Evolutionary conservation across 2,329 filamentous ascomycete genomes (phyloP), one percentile per base, ranked within the genome.

Genomic region (Trichoderma cornu-damae): DNA sequence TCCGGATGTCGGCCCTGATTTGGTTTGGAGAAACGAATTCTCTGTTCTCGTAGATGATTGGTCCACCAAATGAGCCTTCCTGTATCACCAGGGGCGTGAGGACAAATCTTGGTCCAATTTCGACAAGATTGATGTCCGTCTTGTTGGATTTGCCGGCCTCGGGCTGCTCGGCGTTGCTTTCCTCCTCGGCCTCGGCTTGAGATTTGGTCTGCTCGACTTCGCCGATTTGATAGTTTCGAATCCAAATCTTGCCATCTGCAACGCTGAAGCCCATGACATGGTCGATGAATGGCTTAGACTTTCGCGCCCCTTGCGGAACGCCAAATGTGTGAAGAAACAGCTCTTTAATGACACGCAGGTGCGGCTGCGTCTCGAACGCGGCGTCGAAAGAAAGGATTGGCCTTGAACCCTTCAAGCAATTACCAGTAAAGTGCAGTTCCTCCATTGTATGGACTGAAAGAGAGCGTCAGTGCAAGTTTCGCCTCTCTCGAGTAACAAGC

Each of bases 41-140:
- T 79, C 90, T 94, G 78, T 97, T 97, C 79, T 97, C 90, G 75
- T 96, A 99, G 68, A 99, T 95, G 63, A 97, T 90, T 3, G 94
- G 93, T 0, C 94, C 94, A 54, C 93, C 93, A 66, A 99, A 97
- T 60, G 89, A 92, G 42, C 90, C 91, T 71, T 99, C 94, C 65
- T 96, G 85, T 64, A 97, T 96, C 58, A 97, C 86, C 63, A 96
- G 96, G 1, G 94, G 93, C 24, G 91, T 96, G 50, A 96, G 78
- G 28, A 96, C 91, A 65, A 96, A 93, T 44, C 94, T 83, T 0
- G 94, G 94, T 0, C 94, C 94, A 61, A 99, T 96, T 74, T 99
- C 94, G 1, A 96, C 84, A 22, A 99, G 80, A 59, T 81, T 88
- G 61, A 97, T 78, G 63, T 95, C 88, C 5, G 88, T 90, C 60